A percentile compares a stretch with the other conserved stretches of the same genome.
Conservation (phyloP, 2,329 filamentous ascomycete species). For the Polytolypa hystricis region DNA sequence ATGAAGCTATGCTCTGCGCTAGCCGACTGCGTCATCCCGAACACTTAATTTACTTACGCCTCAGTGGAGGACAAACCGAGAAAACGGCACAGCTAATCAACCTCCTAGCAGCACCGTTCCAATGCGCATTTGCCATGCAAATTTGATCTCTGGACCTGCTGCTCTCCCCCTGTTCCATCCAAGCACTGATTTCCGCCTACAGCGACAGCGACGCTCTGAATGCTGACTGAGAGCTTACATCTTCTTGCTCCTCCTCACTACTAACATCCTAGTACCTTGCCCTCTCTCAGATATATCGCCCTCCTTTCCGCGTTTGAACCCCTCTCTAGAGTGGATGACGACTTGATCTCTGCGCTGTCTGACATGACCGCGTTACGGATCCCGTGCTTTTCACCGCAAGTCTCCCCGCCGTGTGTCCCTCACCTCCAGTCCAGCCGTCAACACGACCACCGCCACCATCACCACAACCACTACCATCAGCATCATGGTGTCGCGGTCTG, state of each 20-base stretch:
- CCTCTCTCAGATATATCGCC: background rate
- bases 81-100: no score
- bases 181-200: no score
- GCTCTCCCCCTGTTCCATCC: no score
- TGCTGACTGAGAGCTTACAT: no score
- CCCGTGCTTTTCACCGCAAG: constrained; percentile 11
- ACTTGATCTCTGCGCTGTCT: constrained; percentile 7
- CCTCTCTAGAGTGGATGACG: background rate
- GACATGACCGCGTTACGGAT: constrained; percentile 15
- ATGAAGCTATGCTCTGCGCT: no score
- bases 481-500: constrained; percentile 31
- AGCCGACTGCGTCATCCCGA: constrained; percentile 14
- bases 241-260: no score
- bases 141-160: constrained; percentile 5
- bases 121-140: no score
- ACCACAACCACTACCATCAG: constrained; percentile 9
- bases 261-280: background rate
- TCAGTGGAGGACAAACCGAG: no score
- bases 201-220: no score
- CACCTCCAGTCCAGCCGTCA: background rate
- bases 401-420: constrained; percentile 9
- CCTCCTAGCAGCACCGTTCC: no score
- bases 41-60: constrained; percentile 6
- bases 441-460: background rate
- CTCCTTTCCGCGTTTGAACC: constrained; percentile 1